Conservation (phyloP, 2,329 filamentous ascomycete species). For the Diaporthe aspalathi region DNA sequence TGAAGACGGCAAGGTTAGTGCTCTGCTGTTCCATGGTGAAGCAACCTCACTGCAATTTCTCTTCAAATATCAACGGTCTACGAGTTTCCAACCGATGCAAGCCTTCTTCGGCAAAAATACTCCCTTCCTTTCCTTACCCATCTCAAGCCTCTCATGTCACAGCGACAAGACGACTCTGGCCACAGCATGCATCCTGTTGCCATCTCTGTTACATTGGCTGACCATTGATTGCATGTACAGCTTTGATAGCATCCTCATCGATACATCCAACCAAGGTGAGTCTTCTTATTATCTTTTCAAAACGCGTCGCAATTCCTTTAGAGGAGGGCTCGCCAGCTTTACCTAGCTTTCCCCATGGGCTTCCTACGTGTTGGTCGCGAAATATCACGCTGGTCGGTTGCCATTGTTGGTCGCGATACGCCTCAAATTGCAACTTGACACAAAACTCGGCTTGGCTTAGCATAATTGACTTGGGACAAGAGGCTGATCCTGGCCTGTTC, state of each 20-base stretch:
- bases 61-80: not conserved
- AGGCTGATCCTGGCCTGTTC: not conserved
- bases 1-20: conserved; percentile 36
- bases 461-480: too few relatives aligned
- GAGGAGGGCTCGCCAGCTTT: not conserved
- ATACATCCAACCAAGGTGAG: conserved; percentile 38
- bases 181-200: not conserved
- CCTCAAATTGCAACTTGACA: too few relatives aligned
- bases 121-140: not conserved
- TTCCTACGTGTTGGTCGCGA: not conserved
- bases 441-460: not conserved
- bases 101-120: not conserved
- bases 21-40: not conserved
- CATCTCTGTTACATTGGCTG: not conserved
- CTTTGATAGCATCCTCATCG: conserved; percentile 38
- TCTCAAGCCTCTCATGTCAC: not conserved
- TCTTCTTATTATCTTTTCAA: not conserved
- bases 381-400: not conserved
- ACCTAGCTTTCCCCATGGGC: not conserved
- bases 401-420: not conserved
- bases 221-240: conserved; percentile 20
- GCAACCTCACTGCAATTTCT: not conserved
- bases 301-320: not conserved
- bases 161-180: not conserved
- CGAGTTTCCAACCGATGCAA: not conserved